phyloP scores from a whole-genome alignment of 371 early-diverging fungal species.

The Haplosporangium sp. region DNA sequence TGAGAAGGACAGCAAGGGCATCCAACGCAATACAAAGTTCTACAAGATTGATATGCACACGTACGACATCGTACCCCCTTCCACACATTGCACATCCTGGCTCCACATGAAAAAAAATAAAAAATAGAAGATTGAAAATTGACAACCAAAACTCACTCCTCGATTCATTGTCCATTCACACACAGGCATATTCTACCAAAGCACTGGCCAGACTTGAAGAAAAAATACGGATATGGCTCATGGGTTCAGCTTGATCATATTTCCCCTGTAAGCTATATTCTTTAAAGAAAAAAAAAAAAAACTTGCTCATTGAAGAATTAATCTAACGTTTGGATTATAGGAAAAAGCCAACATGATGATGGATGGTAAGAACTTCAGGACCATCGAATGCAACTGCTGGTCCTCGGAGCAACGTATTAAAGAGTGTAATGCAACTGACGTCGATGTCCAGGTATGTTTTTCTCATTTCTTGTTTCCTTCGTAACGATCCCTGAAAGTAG shows the following conservation, averaged over 20 bases:
- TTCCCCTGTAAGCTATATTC: conserved; percentile 51
- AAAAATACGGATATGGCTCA: conserved; percentile 75
- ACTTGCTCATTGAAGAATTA: no score
- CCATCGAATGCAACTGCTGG: conserved; percentile 81
- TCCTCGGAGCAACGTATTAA: conserved; percentile 67
- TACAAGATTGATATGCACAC: conserved; percentile 59
- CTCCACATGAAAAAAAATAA: no score
- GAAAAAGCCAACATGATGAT: conserved; percentile 75
- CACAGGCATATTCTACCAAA: conserved; percentile 77
- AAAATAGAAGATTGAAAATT: no score
- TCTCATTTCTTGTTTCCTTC: no score
- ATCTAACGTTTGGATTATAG: conserved; percentile 25
- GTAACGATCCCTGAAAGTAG: not conserved
- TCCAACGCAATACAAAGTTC: conserved; percentile 54
- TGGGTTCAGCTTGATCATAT: conserved; percentile 64
- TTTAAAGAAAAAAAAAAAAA: no score
- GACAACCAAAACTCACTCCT: no score
- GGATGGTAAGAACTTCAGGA: conserved; percentile 77
- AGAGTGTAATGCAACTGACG: conserved; percentile 63
- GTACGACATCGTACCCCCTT: conserved; percentile 17
- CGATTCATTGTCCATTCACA: no score
- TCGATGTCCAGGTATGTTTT: conserved; percentile 69
- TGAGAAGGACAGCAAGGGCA: conserved; percentile 44
- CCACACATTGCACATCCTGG: not conserved
- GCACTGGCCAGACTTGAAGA: conserved; percentile 69